Evolutionary conservation across 192 early-diverging fungal genomes (phyloP).

Genomic region (Coemansia sp.): DNA sequence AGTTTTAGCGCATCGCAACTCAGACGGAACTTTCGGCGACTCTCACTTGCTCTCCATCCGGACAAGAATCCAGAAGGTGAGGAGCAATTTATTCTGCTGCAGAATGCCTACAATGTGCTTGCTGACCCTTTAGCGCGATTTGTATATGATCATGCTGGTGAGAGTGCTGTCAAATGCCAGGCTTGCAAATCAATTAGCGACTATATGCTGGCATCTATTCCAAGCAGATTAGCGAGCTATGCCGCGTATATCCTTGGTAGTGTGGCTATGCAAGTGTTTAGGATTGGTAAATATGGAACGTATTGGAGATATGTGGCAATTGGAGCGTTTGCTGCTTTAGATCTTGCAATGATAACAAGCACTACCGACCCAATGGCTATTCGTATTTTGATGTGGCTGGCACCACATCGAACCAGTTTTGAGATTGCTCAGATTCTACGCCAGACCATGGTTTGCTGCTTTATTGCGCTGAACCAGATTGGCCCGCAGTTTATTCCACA

Average conservation of each 20-base stretch:
- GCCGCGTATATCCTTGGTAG: slow-evolving; percentile 31
- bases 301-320: slow-evolving; percentile 53
- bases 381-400: slow-evolving; percentile 22
- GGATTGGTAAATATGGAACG: slow-evolving; percentile 36
- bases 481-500: slow-evolving; percentile 47
- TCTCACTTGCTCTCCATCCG: slow-evolving; percentile 61
- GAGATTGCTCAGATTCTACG: slow-evolving; percentile 47
- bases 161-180: slow-evolving; percentile 63
- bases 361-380: slow-evolving; percentile 29
- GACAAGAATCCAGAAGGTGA: slow-evolving; percentile 68
- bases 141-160: slow-evolving; percentile 72
- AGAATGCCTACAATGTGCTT: slow-evolving; percentile 75
- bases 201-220: slow-evolving; percentile 73
- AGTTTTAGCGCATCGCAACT: slow-evolving; percentile 23
- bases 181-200: slow-evolving; percentile 61
- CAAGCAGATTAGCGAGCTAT: slow-evolving; percentile 32
- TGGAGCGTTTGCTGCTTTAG: slow-evolving; percentile 37
- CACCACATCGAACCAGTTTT: slow-evolving; percentile 41
- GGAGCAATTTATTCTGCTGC: slow-evolving; percentile 72
- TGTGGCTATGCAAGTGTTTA: slow-evolving; percentile 44
- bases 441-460: slow-evolving; percentile 45
- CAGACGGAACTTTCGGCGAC: slow-evolving; percentile 51
- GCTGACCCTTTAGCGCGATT: slow-evolving; percentile 63
- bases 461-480: slow-evolving; percentile 51
- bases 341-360: slow-evolving; percentile 40